Conservation (phyloP, 768 basidiomycete genomes). For the Psilocybe cubensis region DNA sequence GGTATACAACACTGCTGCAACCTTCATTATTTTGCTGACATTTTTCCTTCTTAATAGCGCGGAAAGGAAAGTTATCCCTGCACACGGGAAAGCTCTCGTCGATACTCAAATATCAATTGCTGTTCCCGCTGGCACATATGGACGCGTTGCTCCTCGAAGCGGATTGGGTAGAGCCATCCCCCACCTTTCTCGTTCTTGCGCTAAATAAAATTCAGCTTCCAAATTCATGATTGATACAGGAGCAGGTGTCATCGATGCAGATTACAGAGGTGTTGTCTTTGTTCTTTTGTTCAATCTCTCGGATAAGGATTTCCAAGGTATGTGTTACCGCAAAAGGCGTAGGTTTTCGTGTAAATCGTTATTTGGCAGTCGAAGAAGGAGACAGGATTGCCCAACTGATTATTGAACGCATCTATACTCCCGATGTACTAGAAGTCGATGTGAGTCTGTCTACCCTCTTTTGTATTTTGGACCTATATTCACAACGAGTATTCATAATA, state of each 20-base stretch:
- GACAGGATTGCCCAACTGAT: constrained; percentile 97
- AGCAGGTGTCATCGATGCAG: constrained; percentile 95
- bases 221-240: constrained; percentile 99
- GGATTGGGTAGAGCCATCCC: constrained; percentile 75
- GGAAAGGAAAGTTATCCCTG: constrained; percentile 82
- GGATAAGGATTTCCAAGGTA: constrained; percentile 85
- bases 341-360: background rate
- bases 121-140: constrained; percentile 92
- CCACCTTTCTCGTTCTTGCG: background rate
- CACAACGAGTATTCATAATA: constrained; percentile 29
- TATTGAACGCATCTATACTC: constrained; percentile 86
- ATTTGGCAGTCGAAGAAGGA: constrained; percentile 76
- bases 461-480: constrained; percentile 4
- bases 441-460: constrained; percentile 50
- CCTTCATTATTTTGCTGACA: constrained; percentile 1
- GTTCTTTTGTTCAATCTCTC: constrained; percentile 93
- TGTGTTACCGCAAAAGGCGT: background rate
- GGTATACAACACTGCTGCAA: constrained; percentile 47
- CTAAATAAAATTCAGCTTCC: constrained; percentile 58
- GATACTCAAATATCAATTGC: constrained; percentile 94
- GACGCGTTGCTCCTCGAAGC: constrained; percentile 93
- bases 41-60: constrained; percentile 69
- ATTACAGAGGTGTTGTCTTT: constrained; percentile 91
- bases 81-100: constrained; percentile 88
- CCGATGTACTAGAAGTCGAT: constrained; percentile 84